Evolutionary conservation across 306 rosid species (phyloP).

Genomic region (Quercus parvula): DNA sequence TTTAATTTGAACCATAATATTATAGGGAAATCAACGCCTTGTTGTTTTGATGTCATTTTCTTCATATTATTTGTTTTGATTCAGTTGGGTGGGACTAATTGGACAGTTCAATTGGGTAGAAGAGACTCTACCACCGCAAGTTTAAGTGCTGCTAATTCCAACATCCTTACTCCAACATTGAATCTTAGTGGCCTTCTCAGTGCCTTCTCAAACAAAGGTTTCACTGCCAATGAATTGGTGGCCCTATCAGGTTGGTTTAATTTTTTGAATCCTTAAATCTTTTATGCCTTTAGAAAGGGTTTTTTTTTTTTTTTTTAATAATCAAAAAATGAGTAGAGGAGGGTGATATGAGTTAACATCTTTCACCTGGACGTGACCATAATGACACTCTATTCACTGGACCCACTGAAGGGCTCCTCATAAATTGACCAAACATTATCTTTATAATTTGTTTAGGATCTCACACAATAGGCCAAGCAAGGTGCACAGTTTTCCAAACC

Average conservation of each 20-base stretch:
- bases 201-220: constrained; percentile 58
- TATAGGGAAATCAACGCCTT: no score
- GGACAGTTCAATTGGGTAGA: constrained; percentile 58
- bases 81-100: constrained; percentile 59
- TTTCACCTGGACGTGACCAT: fast-evolving
- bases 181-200: constrained; percentile 35
- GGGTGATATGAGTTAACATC: no score
- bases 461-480: constrained; percentile 60
- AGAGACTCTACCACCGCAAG: constrained; percentile 75
- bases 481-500: constrained; percentile 34
- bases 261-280: no score
- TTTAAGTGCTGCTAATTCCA: constrained; percentile 39
- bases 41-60: not conserved
- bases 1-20: no score
- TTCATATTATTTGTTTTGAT: not conserved
- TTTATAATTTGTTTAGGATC: constrained; percentile 30
- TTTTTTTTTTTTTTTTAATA: no score
- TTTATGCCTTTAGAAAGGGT: no score
- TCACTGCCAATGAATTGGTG: constrained; percentile 47
- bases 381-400: no score
- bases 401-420: no score
- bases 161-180: constrained; percentile 41
- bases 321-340: no score
- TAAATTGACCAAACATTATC: no score
- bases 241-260: constrained; percentile 50